Conservation (phyloP, 1,139 yeast genomes). For the Lodderomyces orthopsilosis region DNA sequence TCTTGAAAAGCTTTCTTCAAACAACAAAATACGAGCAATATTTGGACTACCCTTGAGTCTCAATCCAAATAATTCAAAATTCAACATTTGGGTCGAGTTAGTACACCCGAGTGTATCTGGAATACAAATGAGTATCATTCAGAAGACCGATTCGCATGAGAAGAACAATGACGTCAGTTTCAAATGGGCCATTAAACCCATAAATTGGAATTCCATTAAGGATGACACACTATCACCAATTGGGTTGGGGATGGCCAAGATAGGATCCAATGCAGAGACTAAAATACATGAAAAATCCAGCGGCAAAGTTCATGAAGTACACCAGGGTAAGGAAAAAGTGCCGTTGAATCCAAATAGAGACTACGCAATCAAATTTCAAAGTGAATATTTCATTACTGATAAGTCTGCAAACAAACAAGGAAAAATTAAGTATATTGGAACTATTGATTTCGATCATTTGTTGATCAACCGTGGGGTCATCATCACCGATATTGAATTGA, state of each 20-base stretch:
- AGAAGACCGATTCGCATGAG: slow-evolving; percentile 4
- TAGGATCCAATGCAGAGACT: slow-evolving; percentile 16
- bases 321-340: slow-evolving; percentile 9
- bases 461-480: slow-evolving; percentile 33
- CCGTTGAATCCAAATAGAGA: slow-evolving; percentile 18
- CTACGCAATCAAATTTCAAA: slow-evolving; percentile 25
- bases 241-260: slow-evolving; percentile 20
- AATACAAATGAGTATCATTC: slow-evolving; percentile 20
- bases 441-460: slow-evolving; percentile 33
- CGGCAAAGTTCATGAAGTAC: slow-evolving; percentile 26
- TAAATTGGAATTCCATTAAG: slow-evolving; percentile 20
- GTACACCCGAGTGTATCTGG: slow-evolving; percentile 32
- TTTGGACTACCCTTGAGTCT: slow-evolving; percentile 30
- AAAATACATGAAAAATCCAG: slow-evolving; percentile 25
- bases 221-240: slow-evolving; percentile 21
- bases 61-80: slow-evolving; percentile 14
- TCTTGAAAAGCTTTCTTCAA: slow-evolving; percentile 26
- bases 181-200: slow-evolving; percentile 29
- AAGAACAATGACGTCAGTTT: slow-evolving; percentile 6
- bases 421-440: slow-evolving; percentile 24
- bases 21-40: slow-evolving; percentile 20
- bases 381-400: slow-evolving; percentile 22
- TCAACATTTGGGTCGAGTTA: slow-evolving; percentile 32
- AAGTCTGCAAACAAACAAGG: slow-evolving; percentile 19
- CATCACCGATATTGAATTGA: slow-evolving; percentile 18